Evolutionary conservation across 208 protist species (phyloP), one percentile per base, ranked within the genome.

Genomic region (Trichomonas tenax): DNA sequence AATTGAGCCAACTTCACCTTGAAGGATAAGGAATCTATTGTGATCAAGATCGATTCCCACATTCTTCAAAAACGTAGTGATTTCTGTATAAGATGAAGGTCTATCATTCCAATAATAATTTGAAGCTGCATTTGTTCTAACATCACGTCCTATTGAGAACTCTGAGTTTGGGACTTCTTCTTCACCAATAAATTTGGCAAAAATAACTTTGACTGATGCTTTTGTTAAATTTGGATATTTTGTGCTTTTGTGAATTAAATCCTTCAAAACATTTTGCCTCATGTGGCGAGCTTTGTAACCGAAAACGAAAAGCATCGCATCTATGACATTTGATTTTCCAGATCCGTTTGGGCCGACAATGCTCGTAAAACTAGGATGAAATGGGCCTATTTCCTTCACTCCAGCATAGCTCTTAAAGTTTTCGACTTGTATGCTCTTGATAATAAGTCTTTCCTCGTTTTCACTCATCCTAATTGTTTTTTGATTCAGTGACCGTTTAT

Each of bases 271-370:
- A 41, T 97, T 97, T 58, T 98, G 97, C n/a, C 99, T 98, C 40
- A 99, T 99, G 97, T 99, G 98, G 96, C 99, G 99, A 0, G 99
- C 99, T 51, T 98, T 98, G 89, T 98, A 99, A 58, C 99, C 99
- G 98, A 99, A 99, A 23, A 99, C 99, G 97, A 99, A 99, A 9
- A 99, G 98, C 97, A 99, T 98, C 4, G 99, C 98, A 97, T 99
- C 99, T 96, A 99, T 99, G 26, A 99, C 99, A 97, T 99, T 99
- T 17, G 99, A 99, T 98, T 99, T 99, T 96, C 99, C 99, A 45
- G 93, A 96, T 49, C 99, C 99, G 97, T 99, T 99, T 21, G 99
- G 99, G 17, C 99, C 99, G 88, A 99, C 99, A 44, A 99, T 98
- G 21, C 98, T 98, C 40, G 99, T 99, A 97, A 99, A 99, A 63